Conservation (phyloP, 495 filamentous ascomycete genomes). For the Trichoderma orchidacearum region DNA sequence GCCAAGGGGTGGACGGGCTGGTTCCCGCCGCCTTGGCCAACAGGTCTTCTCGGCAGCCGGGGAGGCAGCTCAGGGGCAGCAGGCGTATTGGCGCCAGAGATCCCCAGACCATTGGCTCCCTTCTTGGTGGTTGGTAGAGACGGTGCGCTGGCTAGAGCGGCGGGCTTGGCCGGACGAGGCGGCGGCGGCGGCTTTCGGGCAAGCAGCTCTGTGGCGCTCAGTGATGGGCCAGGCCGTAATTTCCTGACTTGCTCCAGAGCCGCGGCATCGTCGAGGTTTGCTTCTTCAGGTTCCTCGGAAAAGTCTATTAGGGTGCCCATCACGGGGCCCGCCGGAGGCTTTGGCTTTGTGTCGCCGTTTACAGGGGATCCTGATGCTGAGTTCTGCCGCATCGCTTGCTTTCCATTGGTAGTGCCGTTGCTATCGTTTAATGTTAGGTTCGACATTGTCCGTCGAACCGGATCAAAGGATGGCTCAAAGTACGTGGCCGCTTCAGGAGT, state of each 20-base stretch:
- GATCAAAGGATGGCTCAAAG: conserved; percentile 56
- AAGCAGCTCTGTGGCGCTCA: conserved; percentile 27
- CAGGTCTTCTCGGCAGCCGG: conserved; percentile 10
- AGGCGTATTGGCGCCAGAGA: conserved; percentile 4
- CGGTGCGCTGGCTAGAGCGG: conserved; percentile 36
- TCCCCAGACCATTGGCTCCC: conserved; percentile 1
- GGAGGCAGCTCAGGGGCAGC: conserved; percentile 9
- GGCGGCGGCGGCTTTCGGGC: conserved; percentile 32
- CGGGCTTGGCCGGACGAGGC: conserved; percentile 54
- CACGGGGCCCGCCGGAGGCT: conserved; percentile 13
- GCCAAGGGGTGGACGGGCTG: conserved; percentile 16
- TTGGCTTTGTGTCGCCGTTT: not conserved
- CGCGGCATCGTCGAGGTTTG: conserved; percentile 17
- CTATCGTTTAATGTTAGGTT: conserved; percentile 6
- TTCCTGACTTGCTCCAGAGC: conserved; percentile 7
- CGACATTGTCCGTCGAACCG: not conserved
- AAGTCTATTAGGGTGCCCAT: conserved; percentile 53
- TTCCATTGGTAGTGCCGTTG: conserved; percentile 6
- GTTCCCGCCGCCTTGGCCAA: not conserved
- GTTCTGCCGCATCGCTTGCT: conserved; percentile 14
- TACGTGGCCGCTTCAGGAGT: conserved; percentile 55
- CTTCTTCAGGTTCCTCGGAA: conserved; percentile 33
- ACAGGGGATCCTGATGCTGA: conserved; percentile 2
- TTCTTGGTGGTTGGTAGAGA: conserved; percentile 6
- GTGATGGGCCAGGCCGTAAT: conserved; percentile 5